Evolutionary conservation across 129 eudicot species (phyloP).

Genomic region (Erigeron canadensis): DNA sequence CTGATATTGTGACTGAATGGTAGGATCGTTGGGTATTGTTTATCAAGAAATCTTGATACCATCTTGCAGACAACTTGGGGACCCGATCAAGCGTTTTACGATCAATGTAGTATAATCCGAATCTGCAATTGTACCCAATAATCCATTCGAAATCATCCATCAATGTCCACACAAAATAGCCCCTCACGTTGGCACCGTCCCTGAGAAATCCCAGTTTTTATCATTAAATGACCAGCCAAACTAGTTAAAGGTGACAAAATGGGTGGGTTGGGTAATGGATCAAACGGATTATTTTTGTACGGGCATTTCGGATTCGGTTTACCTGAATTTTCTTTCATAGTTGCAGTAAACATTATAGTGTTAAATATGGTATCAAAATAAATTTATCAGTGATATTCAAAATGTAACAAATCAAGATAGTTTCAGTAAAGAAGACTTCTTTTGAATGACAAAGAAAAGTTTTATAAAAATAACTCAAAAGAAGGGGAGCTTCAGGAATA

Average conservation of each 20-base stretch:
- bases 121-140: constrained; percentile 45
- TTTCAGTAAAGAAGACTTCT: neutral
- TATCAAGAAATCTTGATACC: constrained; percentile 68
- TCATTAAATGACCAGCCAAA: neutral
- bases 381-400: neutral
- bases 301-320: neutral
- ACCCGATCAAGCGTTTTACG: constrained; percentile 57
- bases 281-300: too few relatives aligned
- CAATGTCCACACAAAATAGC: constrained; percentile 83
- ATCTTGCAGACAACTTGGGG: constrained; percentile 69
- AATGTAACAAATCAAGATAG: neutral
- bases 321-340: neutral
- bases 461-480: too few relatives aligned
- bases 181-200: constrained; percentile 82
- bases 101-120: constrained; percentile 64
- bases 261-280: neutral
- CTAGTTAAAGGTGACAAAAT: neutral
- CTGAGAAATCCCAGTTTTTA: constrained; percentile 25
- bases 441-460: too few relatives aligned
- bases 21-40: constrained; percentile 26
- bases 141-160: constrained; percentile 89
- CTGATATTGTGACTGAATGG: neutral
- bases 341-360: too few relatives aligned
- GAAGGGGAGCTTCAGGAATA: too few relatives aligned
- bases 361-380: too few relatives aligned